Evolutionary conservation across 345 rosid genomes (phyloP).

Genomic region (Carallia brachiata): DNA sequence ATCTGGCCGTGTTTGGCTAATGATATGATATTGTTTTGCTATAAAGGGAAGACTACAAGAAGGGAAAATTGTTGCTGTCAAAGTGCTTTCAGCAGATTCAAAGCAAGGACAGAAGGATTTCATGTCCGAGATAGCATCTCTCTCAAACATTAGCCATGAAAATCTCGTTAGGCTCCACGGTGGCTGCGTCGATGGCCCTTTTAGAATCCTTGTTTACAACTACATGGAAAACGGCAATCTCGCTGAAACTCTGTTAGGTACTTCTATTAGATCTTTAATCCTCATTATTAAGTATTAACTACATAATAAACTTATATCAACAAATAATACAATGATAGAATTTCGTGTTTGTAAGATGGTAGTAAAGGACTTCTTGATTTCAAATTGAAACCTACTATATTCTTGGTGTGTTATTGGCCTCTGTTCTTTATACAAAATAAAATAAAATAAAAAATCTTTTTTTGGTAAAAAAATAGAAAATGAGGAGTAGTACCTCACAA

Average conservation of each 20-base stretch:
- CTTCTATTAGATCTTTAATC: too few species aligned
- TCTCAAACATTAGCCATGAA: conserved; percentile 28
- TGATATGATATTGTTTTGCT: not conserved
- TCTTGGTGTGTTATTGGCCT: too few species aligned
- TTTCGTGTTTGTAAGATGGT: too few species aligned
- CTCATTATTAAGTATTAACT: too few species aligned
- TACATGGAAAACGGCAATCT: conserved; percentile 37
- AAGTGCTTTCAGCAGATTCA: conserved; percentile 38
- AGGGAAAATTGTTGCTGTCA: conserved; percentile 36
- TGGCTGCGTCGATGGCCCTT: conserved; percentile 37
- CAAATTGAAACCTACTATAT: too few species aligned
- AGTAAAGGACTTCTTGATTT: too few species aligned
- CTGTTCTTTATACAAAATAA: too few species aligned
- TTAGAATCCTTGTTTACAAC: conserved; percentile 38
- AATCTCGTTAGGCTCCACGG: conserved; percentile 40
- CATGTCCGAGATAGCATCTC: conserved; percentile 36
- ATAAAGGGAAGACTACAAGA: conserved; percentile 38
- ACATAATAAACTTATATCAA: too few species aligned
- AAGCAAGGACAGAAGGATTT: conserved; percentile 43
- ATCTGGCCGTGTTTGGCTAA: not conserved
- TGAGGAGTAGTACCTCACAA: too few species aligned
- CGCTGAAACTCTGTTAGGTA: conserved; percentile 28
- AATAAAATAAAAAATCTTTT: too few species aligned
- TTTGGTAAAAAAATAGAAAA: too few species aligned
- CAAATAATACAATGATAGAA: too few species aligned